Conservation (phyloP, 2,329 filamentous ascomycete genomes). For the Stagonosporopsis rhizophila region DNA sequence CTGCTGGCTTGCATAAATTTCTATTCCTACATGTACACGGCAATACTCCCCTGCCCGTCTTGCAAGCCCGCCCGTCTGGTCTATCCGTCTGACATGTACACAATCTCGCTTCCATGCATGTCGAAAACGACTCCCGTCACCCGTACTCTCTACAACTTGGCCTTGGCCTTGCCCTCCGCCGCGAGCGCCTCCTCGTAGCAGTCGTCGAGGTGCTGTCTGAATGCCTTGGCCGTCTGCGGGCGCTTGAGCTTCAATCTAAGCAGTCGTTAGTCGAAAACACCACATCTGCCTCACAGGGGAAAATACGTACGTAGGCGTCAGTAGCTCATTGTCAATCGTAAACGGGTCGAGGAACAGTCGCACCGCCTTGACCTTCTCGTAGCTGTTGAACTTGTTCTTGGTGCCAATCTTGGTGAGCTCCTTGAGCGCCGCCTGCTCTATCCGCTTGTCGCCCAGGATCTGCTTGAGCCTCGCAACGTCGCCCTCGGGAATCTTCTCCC, state of each 20-base stretch:
- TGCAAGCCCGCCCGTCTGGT: too few relatives aligned
- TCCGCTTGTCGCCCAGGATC: constrained; percentile 71
- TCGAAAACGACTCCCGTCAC: too few relatives aligned
- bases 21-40: background rate
- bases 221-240: constrained; percentile 70
- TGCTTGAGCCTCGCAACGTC: constrained; percentile 73
- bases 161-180: constrained; percentile 51
- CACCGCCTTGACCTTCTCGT: constrained; percentile 79
- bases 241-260: constrained; percentile 74
- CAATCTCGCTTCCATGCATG: too few relatives aligned
- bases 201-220: constrained; percentile 63
- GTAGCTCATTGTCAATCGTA: constrained; percentile 86
- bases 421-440: constrained; percentile 77
- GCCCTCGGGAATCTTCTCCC: constrained; percentile 66
- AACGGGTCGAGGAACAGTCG: constrained; percentile 87
- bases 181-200: constrained; percentile 65
- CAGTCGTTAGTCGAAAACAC: background rate
- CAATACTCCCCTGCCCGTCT: too few relatives aligned
- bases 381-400: constrained; percentile 89
- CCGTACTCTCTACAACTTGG: constrained; percentile 59
- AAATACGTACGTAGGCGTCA: constrained; percentile 81
- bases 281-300: background rate
- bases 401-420: constrained; percentile 79
- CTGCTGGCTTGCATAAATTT: too few relatives aligned
- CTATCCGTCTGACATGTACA: too few relatives aligned